Conservation (phyloP, 805 yeast genomes). For the Maudiozyma pseudohumilis region DNA sequence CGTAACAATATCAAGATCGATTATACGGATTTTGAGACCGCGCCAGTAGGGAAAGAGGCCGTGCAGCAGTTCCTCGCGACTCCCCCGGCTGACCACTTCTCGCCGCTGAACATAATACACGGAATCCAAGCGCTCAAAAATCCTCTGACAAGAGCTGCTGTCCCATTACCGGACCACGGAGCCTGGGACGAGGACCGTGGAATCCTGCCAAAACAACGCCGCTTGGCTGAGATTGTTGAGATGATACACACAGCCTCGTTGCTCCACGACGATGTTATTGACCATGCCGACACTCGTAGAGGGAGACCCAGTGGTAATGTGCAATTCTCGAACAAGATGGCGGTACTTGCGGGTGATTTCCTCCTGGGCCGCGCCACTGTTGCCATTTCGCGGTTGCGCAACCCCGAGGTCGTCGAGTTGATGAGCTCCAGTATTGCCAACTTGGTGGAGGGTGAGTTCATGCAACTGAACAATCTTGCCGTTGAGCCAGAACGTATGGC, state of each 20-base stretch:
- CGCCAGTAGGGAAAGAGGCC: background rate
- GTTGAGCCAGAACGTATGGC: constrained; percentile 33
- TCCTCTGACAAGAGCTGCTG: constrained; percentile 77
- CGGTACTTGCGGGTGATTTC: constrained; percentile 94
- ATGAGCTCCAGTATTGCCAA: constrained; percentile 95
- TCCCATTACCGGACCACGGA: constrained; percentile 47
- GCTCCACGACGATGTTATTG: constrained; percentile 95
- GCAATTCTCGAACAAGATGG: constrained; percentile 95
- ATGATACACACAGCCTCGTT: constrained; percentile 96
- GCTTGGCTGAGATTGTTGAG: constrained; percentile 94
- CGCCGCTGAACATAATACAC: constrained; percentile 76
- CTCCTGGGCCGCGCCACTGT: constrained; percentile 93
- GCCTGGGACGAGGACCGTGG: constrained; percentile 48
- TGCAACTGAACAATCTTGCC: constrained; percentile 94
- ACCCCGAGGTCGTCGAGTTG: constrained; percentile 95
- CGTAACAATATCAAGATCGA: constrained; percentile 59
- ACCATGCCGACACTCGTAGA: constrained; percentile 75
- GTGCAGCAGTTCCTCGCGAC: background rate
- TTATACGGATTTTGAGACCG: constrained; percentile 43
- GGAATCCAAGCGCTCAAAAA: constrained; percentile 92
- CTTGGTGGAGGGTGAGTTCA: constrained; percentile 95
- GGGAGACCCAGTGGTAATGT: constrained; percentile 86
- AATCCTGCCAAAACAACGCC: constrained; percentile 85
- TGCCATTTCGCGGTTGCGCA: constrained; percentile 82
- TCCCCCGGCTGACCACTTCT: constrained; percentile 36